phyloP scores from a whole-genome alignment of 1,284 basidiomycete genomes.

The Inonotus hispidus region DNA sequence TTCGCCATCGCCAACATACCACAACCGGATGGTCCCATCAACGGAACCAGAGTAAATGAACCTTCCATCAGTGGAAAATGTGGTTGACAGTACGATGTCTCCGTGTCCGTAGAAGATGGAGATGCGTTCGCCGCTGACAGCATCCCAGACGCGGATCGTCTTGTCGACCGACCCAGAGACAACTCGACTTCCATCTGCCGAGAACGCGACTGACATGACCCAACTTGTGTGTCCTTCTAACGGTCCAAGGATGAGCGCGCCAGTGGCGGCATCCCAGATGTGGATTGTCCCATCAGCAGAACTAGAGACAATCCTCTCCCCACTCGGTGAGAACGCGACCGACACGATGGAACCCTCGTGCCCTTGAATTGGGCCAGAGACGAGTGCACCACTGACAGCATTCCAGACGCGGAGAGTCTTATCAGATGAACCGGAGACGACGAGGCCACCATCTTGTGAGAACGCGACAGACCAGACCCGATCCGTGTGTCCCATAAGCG shows the following conservation, averaged over 20 bases:
- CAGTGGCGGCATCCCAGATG: constrained; percentile 78
- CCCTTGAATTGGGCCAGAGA: constrained; percentile 27
- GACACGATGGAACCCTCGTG: constrained; percentile 39
- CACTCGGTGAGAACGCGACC: constrained; percentile 36
- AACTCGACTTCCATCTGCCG: constrained; percentile 2
- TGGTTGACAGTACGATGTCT: constrained; percentile 8
- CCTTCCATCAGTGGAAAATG: constrained; percentile 10
- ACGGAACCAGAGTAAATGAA: not conserved
- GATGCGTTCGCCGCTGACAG: not conserved
- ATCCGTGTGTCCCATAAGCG: constrained; percentile 31
- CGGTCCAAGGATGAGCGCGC: not conserved
- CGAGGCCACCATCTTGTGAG: constrained; percentile 28
- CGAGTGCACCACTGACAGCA: constrained; percentile 20
- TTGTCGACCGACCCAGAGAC: not conserved
- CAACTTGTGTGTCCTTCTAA: constrained; percentile 3
- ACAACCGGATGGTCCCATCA: not conserved
- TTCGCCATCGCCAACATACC: not conserved
- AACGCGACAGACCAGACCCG: constrained; percentile 39
- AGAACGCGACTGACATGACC: constrained; percentile 15
- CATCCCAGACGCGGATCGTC: constrained; percentile 3
- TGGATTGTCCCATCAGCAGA: constrained; percentile 85
- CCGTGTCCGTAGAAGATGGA: constrained; percentile 8
- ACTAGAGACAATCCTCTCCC: constrained; percentile 13
- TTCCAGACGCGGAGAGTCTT: constrained; percentile 92
- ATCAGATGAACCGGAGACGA: constrained; percentile 41